Conservation (phyloP, 768 basidiomycete genomes). For the Trametes sanguinea region DNA sequence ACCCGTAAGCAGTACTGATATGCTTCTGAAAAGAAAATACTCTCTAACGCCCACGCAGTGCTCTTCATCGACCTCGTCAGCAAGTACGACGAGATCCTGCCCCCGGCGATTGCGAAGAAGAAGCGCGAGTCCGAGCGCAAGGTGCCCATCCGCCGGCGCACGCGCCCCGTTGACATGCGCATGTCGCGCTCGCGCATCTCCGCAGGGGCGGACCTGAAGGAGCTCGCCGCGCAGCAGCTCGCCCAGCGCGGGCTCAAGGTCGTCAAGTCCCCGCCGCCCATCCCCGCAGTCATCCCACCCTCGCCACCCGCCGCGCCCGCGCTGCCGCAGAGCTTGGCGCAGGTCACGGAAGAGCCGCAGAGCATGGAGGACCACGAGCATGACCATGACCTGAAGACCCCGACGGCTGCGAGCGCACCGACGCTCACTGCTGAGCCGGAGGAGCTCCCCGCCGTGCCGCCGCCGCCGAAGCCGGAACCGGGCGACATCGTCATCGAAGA, state of each 20-base stretch:
- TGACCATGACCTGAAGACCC: background rate
- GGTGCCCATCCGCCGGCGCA: conserved; percentile 81
- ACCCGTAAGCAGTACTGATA: conserved; percentile 49
- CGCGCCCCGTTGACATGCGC: conserved; percentile 86
- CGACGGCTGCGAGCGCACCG: background rate
- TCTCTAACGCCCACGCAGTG: conserved; percentile 42
- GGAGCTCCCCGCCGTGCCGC: conserved; percentile 28
- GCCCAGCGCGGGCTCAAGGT: conserved; percentile 30
- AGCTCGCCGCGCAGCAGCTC: conserved; percentile 67
- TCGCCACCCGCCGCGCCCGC: conserved; percentile 19
- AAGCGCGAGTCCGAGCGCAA: conserved; percentile 86
- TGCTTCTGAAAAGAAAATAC: background rate
- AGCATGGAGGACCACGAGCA: background rate
- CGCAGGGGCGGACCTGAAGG: conserved; percentile 65
- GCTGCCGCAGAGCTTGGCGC: conserved; percentile 19
- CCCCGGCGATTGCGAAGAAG: conserved; percentile 81
- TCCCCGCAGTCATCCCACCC: conserved; percentile 4
- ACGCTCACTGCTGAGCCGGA: conserved; percentile 23
- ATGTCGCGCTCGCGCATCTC: conserved; percentile 78
- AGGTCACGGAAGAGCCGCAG: conserved; percentile 26
- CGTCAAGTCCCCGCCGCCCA: conserved; percentile 26
- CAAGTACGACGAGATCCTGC: conserved; percentile 72
- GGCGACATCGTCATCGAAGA: conserved; percentile 20
- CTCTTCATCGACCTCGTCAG: conserved; percentile 85
- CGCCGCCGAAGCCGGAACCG: conserved; percentile 22